These are phyloP conservation scores for Dionaea muscipula DNA, from an alignment of 179 eudicot genomes.

Conservation along the genomic window DNA sequence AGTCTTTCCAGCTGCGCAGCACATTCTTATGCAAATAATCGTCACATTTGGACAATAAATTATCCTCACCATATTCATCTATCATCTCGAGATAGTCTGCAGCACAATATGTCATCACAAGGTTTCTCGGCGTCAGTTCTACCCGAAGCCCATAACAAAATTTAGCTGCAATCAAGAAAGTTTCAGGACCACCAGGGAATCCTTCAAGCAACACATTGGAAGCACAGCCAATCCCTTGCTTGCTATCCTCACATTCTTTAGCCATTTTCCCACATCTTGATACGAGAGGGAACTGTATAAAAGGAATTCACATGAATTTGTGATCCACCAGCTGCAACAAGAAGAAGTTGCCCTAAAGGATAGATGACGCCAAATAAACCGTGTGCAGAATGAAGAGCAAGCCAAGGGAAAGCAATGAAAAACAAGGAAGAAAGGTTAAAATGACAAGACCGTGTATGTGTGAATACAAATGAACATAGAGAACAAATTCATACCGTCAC, in stretches of 20 bases:
- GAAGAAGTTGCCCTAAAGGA: too few species aligned
- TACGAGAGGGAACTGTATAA: constrained; percentile 71
- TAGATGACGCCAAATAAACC: too few species aligned
- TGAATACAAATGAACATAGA: too few species aligned
- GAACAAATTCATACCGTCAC: too few species aligned
- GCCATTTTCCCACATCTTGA: constrained; percentile 72
- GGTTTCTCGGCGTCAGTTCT: constrained; percentile 59
- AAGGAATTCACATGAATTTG: too few species aligned
- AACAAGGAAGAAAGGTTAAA: too few species aligned
- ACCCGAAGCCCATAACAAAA: constrained; percentile 63
- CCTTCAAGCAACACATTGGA: constrained; percentile 34
- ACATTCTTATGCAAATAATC: constrained; percentile 56
- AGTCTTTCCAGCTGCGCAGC: constrained; percentile 75
- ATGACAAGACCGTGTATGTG: too few species aligned
- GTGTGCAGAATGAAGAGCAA: too few species aligned
- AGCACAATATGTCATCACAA: constrained; percentile 56
- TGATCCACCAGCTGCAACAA: too few species aligned
- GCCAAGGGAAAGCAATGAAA: too few species aligned
- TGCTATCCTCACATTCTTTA: constrained; percentile 34
- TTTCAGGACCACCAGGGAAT: constrained; percentile 69
- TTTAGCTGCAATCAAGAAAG: constrained; percentile 56
- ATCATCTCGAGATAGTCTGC: constrained; percentile 86
- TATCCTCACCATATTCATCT: constrained; percentile 72
- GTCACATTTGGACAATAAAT: constrained; percentile 48
- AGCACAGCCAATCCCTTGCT: constrained; percentile 14